Base-by-base conservation (phyloP, 2,329 filamentous ascomycete genomes). In the Claviceps sp. region DNA sequence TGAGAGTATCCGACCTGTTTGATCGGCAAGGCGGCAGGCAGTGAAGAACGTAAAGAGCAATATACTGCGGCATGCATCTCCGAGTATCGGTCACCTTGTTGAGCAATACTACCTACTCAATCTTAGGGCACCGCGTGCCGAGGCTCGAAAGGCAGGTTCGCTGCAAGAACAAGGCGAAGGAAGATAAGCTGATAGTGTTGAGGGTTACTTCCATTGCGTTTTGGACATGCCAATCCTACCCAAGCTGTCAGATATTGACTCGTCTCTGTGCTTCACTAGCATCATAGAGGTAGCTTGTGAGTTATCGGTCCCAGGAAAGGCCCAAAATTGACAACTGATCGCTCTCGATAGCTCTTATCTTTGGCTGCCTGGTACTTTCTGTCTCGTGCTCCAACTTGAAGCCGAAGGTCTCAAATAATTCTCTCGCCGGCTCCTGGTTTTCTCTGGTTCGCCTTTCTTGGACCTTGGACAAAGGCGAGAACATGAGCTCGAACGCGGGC, bases 401-500 rank as follows among this genome's bases (percentile, higher is more conserved):
- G 1, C 70, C 72, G 59, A 76, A 80, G 1, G 58, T 67, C 59
- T 79, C 72, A 1, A 81, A 74, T 49, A 80, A 73, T 55, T 70
- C 63, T 37, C 73, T 66, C 0, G 77, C 77, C 43, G 66, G 56
- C 22, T 57, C 64, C 61, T 81, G 77, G 42, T 76, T 71, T 51
- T 58, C 42, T 62, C 60, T 3, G 16, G 16, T 57, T 65, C 14
- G 69, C 72, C 50, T 73, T 57, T 5, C 55, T 38, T 30, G 71
- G 65, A 26, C 66, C 54, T 40, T 30, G 71, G 65, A 26, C 66
- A 63, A 44, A 2, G 41, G 47, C 20, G 62, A 51, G 2, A 59
- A 75, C 67, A 81, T 70, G 16, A 80, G 62, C 24, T 74, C 64
- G 55, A 74, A 79, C 8, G 75, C 74, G 49, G 64, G 63, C 37